Percentiles rank a stretch among this genome's conserved stretches.
Conservation (phyloP, 2,329 filamentous ascomycete genomes). For the Trichoderma gracile region DNA sequence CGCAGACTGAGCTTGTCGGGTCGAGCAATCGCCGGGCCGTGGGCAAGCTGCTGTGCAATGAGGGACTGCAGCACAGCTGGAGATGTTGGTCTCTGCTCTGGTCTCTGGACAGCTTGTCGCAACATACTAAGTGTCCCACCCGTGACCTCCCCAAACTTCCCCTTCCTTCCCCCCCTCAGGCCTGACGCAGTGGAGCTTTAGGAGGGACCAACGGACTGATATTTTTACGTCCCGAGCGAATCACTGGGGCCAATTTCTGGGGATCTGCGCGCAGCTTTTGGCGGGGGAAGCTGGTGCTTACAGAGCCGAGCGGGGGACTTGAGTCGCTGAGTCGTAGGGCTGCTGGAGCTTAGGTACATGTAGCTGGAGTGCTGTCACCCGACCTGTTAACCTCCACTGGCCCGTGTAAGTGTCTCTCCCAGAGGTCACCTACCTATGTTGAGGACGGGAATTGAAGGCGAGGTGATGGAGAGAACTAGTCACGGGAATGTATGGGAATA, state of each 20-base stretch:
- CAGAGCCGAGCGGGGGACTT: background rate
- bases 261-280: slow-evolving; percentile 2
- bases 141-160: slow-evolving; percentile 19
- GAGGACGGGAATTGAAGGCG: too few species aligned
- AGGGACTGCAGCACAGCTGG: too few species aligned
- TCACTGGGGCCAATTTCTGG: slow-evolving; percentile 11
- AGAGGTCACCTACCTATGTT: too few species aligned
- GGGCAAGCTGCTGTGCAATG: too few species aligned
- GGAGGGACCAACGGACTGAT: slow-evolving; percentile 12
- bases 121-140: slow-evolving; percentile 6
- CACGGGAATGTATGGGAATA: too few species aligned
- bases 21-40: background rate
- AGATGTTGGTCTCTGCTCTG: background rate
- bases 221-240: slow-evolving; percentile 25
- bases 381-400: too few species aligned
- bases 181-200: slow-evolving; percentile 19
- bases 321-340: background rate
- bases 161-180: background rate
- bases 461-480: too few species aligned
- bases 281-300: background rate
- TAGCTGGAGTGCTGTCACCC: too few species aligned
- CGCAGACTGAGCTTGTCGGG: background rate
- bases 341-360: background rate
- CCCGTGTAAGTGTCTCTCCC: too few species aligned
- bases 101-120: slow-evolving; percentile 25